phyloP scores from a whole-genome alignment of 2,329 filamentous ascomycete species.

The Hypoxylon sp. region DNA sequence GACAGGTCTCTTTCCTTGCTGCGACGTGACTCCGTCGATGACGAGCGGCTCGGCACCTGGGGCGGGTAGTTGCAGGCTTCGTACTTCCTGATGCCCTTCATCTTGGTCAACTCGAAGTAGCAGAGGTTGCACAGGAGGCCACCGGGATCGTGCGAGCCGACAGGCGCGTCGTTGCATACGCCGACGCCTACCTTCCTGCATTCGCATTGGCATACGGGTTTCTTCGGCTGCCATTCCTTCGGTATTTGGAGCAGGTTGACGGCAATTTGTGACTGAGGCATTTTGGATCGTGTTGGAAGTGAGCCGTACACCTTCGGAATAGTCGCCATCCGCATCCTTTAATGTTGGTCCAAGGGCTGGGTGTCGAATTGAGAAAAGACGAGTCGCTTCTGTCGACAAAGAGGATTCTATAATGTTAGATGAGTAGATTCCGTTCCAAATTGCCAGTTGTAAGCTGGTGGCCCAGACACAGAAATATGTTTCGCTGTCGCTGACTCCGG shows the following conservation, averaged over 20 bases:
- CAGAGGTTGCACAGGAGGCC: constrained; percentile 28
- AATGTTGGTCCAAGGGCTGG: not conserved
- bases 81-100: constrained; percentile 22
- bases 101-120: constrained; percentile 26
- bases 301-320: not conserved
- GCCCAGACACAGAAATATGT: constrained; percentile 10
- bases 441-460: not conserved
- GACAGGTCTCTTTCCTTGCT: constrained; percentile 19
- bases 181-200: constrained; percentile 16
- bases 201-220: constrained; percentile 20
- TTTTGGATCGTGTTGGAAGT: not conserved
- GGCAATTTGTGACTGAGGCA: constrained; percentile 11
- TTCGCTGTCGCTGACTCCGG: not conserved
- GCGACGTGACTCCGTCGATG: constrained; percentile 12
- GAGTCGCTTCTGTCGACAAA: constrained; percentile 14
- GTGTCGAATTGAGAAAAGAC: constrained; percentile 2
- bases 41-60: constrained; percentile 14
- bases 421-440: constrained; percentile 1
- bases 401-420: not conserved
- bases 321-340: constrained; percentile 4
- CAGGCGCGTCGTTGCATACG: constrained; percentile 19
- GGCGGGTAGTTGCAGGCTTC: constrained; percentile 32
- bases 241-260: constrained; percentile 6
- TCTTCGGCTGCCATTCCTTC: constrained; percentile 6
- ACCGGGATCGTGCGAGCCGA: constrained; percentile 18